Conservation (phyloP, 768 basidiomycete species). For the Russula olivacea region DNA sequence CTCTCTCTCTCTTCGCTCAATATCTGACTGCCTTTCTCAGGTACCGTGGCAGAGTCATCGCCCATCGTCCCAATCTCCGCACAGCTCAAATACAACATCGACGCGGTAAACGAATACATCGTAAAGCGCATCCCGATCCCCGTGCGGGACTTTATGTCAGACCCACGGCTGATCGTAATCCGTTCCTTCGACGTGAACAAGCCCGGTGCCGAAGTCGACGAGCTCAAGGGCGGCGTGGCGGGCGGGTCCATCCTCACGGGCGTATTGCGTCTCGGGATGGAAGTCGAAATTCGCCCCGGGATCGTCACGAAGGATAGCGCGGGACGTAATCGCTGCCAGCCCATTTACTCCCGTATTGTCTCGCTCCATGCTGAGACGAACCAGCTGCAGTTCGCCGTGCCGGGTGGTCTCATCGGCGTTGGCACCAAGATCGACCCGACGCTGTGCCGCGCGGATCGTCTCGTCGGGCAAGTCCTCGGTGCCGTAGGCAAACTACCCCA, state of each 20-base stretch:
- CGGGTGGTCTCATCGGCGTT: slow-evolving; percentile 96
- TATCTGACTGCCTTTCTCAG: slow-evolving; percentile 37
- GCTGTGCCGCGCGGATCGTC: slow-evolving; percentile 90
- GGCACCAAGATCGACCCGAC: slow-evolving; percentile 97
- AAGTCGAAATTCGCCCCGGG: slow-evolving; percentile 95
- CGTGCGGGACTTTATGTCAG: slow-evolving; percentile 83
- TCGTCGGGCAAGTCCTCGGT: slow-evolving; percentile 95
- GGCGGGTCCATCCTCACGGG: slow-evolving; percentile 95
- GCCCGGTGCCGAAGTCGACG: slow-evolving; percentile 94
- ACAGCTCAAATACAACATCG: slow-evolving; percentile 98
- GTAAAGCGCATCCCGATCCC: slow-evolving; percentile 96
- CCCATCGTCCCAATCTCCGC: slow-evolving; percentile 99
- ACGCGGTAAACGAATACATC: slow-evolving; percentile 98
- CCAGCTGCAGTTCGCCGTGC: slow-evolving; percentile 89
- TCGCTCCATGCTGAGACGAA: slow-evolving; percentile 94
- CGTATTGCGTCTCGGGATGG: slow-evolving; percentile 81
- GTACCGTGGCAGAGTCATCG: slow-evolving; percentile 94
- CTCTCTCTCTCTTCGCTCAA: not conserved
- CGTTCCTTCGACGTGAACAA: slow-evolving; percentile 99
- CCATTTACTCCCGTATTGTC: slow-evolving; percentile 88
- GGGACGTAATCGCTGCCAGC: slow-evolving; percentile 86
- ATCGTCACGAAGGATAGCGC: slow-evolving; percentile 93
- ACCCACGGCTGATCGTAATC: slow-evolving; percentile 94
- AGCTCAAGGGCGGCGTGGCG: slow-evolving; percentile 96
- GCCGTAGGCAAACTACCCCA: slow-evolving; percentile 91